Percentiles rank a stretch among this genome's conserved stretches.
These are phyloP conservation scores for Coemansia sp. DNA, from an alignment of 192 early-diverging fungal species.

Conservation along the genomic window DNA sequence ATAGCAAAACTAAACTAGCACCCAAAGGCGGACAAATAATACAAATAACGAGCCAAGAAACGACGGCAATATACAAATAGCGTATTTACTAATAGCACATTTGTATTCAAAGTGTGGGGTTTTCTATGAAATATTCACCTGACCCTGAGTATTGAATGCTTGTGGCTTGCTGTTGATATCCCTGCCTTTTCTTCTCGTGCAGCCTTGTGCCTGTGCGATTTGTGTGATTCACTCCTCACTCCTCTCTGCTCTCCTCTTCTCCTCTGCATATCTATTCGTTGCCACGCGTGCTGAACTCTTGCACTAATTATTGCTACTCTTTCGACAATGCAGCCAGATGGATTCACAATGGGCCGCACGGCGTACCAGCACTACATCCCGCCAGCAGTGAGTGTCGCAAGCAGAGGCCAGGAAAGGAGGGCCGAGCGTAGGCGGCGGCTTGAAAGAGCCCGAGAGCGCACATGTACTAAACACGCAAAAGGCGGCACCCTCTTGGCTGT, in stretches of 20 bases:
- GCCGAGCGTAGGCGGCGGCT: too few species aligned
- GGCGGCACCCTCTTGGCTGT: neutral
- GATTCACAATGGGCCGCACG: slow-evolving; percentile 30
- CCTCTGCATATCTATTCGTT: slow-evolving; percentile 35
- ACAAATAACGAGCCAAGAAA: neutral
- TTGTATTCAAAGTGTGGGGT: too few species aligned
- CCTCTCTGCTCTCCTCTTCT: slow-evolving; percentile 34
- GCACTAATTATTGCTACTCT: slow-evolving; percentile 25
- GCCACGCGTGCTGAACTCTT: slow-evolving; percentile 40
- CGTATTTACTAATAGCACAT: too few species aligned
- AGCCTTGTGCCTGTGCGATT: too few species aligned
- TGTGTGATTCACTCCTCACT: too few species aligned
- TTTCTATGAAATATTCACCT: too few species aligned
- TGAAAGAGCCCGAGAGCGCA: too few species aligned
- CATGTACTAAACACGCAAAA: too few species aligned
- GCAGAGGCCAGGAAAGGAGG: too few species aligned
- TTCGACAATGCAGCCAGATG: neutral
- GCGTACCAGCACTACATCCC: slow-evolving; percentile 53
- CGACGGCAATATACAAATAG: neutral
- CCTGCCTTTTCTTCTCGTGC: too few species aligned
- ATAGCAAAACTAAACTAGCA: neutral
- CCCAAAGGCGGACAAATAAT: neutral
- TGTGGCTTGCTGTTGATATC: too few species aligned
- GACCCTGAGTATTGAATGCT: too few species aligned
- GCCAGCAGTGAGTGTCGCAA: slow-evolving; percentile 23